Conservation (phyloP, 192 early-diverging fungal genomes). For the Ambispora gerdemannii region DNA sequence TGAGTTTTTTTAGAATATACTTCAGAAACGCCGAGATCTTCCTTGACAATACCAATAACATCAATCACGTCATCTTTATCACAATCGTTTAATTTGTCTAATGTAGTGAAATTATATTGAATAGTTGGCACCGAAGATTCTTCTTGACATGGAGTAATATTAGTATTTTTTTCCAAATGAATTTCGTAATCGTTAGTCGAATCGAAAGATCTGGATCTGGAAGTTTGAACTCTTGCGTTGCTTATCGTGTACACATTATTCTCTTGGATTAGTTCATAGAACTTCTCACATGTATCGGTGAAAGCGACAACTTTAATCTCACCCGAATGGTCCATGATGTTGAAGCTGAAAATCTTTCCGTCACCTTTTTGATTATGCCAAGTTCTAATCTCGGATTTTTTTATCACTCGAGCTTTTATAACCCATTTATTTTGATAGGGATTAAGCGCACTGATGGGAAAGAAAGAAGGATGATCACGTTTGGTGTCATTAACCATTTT, state of each 20-base stretch:
- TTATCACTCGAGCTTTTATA: slow-evolving; percentile 32
- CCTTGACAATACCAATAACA: slow-evolving; percentile 74
- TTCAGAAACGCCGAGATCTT: slow-evolving; percentile 52
- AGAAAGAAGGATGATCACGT: no score
- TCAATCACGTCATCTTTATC: slow-evolving; percentile 73
- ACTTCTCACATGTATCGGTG: slow-evolving; percentile 75
- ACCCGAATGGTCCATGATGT: slow-evolving; percentile 85
- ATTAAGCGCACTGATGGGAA: no score
- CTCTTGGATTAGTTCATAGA: slow-evolving; percentile 75
- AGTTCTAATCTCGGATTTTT: slow-evolving; percentile 77
- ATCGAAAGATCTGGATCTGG: slow-evolving; percentile 77
- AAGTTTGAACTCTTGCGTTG: slow-evolving; percentile 74
- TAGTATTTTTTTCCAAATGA: slow-evolving; percentile 65
- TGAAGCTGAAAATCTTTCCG: slow-evolving; percentile 87
- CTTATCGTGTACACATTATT: slow-evolving; percentile 81
- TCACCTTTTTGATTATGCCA: slow-evolving; percentile 73
- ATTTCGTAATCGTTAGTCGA: slow-evolving; percentile 92
- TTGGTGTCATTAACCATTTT: no score
- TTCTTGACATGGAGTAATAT: slow-evolving; percentile 42
- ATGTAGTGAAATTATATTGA: slow-evolving; percentile 62
- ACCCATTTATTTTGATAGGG: no score
- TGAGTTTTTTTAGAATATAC: slow-evolving; percentile 61
- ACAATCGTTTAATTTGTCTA: slow-evolving; percentile 60
- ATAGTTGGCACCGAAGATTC: not conserved
- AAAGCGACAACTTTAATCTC: slow-evolving; percentile 94